Conservation (phyloP, 257 asterid genomes). For the Agastache rugosa region DNA sequence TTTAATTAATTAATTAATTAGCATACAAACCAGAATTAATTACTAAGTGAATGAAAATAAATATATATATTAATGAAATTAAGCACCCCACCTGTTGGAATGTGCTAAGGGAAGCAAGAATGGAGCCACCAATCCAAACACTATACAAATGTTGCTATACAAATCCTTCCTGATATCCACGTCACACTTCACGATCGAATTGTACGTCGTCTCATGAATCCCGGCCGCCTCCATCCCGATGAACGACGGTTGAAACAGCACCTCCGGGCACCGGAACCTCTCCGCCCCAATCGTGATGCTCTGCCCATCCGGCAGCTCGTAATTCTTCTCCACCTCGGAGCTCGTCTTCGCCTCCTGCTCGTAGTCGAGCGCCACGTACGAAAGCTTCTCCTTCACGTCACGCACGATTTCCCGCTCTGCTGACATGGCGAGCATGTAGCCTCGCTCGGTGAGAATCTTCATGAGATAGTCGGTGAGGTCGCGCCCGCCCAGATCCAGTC, state of each 20-base stretch:
- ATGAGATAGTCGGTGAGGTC: conserved; percentile 46
- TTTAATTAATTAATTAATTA: background rate
- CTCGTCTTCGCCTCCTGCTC: conserved; percentile 43
- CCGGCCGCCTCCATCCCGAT: conserved; percentile 48
- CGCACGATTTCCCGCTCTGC: conserved; percentile 50
- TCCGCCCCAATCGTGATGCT: conserved; percentile 43
- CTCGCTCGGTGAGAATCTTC: conserved; percentile 48
- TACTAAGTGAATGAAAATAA: no score
- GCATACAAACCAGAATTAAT: no score
- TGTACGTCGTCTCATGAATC: conserved; percentile 45
- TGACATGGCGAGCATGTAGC: conserved; percentile 49
- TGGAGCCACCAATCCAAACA: conserved; percentile 46
- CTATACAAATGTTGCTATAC: conserved; percentile 10
- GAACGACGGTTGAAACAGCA: conserved; percentile 42
- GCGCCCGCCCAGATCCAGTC: conserved; percentile 46
- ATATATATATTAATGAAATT: no score
- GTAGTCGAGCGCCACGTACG: conserved; percentile 43
- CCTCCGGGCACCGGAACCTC: conserved; percentile 49
- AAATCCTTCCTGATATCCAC: conserved; percentile 44
- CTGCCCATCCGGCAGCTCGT: conserved; percentile 40
- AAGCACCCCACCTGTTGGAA: conserved; percentile 45
- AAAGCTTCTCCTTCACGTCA: conserved; percentile 48
- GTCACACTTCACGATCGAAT: conserved; percentile 44
- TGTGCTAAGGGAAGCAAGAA: conserved; percentile 47
- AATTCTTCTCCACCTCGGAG: conserved; percentile 43